phyloP scores from a whole-genome alignment of 2,329 filamentous ascomycete species.

The Pseudocercospora vitis region DNA sequence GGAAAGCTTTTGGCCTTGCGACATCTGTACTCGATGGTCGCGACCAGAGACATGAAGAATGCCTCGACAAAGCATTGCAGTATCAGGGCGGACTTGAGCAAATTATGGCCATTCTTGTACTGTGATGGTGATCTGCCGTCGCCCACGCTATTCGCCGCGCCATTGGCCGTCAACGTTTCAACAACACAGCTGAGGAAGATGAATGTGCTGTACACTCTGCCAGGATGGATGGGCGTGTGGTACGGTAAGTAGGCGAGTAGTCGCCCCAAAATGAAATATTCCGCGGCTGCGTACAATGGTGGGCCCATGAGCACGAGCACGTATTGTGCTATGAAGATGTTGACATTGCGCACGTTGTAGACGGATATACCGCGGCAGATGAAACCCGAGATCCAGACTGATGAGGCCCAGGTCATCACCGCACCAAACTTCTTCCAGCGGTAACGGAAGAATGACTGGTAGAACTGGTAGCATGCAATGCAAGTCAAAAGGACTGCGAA shows the following conservation, averaged over 20 bases:
- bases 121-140: constrained; percentile 39
- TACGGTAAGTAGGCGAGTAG: constrained; percentile 63
- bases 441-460: constrained; percentile 48
- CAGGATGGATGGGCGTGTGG: constrained; percentile 58
- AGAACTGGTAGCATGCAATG: constrained; percentile 53
- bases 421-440: constrained; percentile 30
- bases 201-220: constrained; percentile 60
- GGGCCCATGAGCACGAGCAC: constrained; percentile 51
- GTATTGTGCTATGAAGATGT: constrained; percentile 43
- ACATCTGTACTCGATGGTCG: constrained; percentile 44
- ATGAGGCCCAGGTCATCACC: constrained; percentile 31
- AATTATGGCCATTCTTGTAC: constrained; percentile 45
- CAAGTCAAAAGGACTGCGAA: constrained; percentile 52
- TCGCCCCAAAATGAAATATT: constrained; percentile 62
- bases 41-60: constrained; percentile 51
- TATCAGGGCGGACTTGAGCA: constrained; percentile 53
- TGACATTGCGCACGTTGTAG: constrained; percentile 49
- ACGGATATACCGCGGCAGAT: constrained; percentile 55
- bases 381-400: constrained; percentile 52
- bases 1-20: constrained; percentile 46
- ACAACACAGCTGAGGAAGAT: constrained; percentile 54
- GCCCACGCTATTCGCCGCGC: constrained; percentile 50
- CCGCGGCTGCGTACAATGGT: constrained; percentile 58
- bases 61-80: constrained; percentile 53
- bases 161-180: constrained; percentile 54